Base-by-base conservation (phyloP, 352 stramenopile genomes). In the Phytophthora nicotianae region DNA sequence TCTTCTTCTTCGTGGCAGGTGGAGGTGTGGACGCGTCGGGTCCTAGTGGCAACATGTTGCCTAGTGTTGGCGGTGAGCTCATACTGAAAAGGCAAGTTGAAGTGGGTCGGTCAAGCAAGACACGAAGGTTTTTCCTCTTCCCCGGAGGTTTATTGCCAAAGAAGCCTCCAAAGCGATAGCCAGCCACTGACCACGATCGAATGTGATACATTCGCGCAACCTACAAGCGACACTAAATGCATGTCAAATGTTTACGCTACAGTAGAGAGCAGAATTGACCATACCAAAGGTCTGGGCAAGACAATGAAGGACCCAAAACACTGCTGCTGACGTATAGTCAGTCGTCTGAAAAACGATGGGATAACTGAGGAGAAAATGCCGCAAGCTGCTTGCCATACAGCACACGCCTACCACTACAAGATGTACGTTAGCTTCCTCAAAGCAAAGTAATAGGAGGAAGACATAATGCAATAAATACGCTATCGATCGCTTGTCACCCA, bases 1-100 rank as follows among this genome's bases (percentile, higher is more conserved):
- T 89, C 66, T 93, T 93, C 67, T 93, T 93, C 70, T 89, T 90
- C 7, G 17, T n/a, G 16, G 27, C 50, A 21, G 35, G 21, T 8
- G 52, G 17, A 7, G 29, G 26, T 4, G 55, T 17, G n/a, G 32
- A 0, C 10, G 24, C 48, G 13, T 68, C 55, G 48, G 49, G 23
- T 2, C 46, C 32, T 5, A 67, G 14, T 13, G 59, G 67, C 60
- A 79, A 54, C 45, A 79, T 73, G 40, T 43, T 62, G 43, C 52
- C 29, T 20, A 76, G 37, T n/a, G 68, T 17, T 2, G 63, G 42
- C 13, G 68, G 68, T 17, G 63, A 58, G 48, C 46, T 76, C 68
- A 76, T 76, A 50, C 17, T n/a, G 33, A 50, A 62, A 67, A 60
- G 56, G 61, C 66, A 74, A 71, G 61, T 75, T 75, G 67, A 75